Evolutionary conservation across 176 grass and related monocot genomes (phyloP), one percentile per base, ranked within the genome.

Genomic region (Melocanna baccifera): DNA sequence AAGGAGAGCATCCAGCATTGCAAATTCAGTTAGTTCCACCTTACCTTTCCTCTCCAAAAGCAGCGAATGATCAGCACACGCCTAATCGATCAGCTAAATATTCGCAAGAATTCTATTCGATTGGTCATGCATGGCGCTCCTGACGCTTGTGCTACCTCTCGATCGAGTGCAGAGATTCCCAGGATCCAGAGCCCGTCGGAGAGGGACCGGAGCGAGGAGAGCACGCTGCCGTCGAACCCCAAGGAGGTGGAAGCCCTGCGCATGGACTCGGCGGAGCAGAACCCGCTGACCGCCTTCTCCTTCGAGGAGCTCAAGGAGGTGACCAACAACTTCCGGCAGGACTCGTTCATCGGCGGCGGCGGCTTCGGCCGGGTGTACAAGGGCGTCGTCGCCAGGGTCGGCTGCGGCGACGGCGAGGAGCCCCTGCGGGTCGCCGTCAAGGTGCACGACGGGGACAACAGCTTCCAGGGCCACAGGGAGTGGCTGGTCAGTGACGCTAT

Each of bases 381-480:
- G 90, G 94, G 91, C 28, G 62, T 70, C 74, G 81, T 96, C 14
- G 4, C 43, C 16, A 59, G 56, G 56, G 56, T 9, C 41, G 41
- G 25, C 41, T 16, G 10, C 22, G 34, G 16, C 0, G 47, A 1
- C 19, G 30, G 7, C 45, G 48, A 7, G 9, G 86, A 85, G 25
- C 25, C 67, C 9, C 53, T 83, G 46, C 68, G 63, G 18, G 94
- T 96, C 16, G 94, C 94, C 47, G 70, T 96, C 29, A 96, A 96
- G 89, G 94, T 96, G 25, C 94, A 96, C 92, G 94, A 96, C 86
- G 91, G 89, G 45, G 89, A 96, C 83, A 96, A 96, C 77, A 96
- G 94, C 88, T 89, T 91, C 77, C 94, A 96, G 79, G 94, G 94
- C 81, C 94, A 96, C 70, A 79, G 94, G 22, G 94, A 96, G 80